These are phyloP conservation scores for Ilex paraguariensis DNA, from an alignment of 305 asterid species.

Conservation along the genomic window DNA sequence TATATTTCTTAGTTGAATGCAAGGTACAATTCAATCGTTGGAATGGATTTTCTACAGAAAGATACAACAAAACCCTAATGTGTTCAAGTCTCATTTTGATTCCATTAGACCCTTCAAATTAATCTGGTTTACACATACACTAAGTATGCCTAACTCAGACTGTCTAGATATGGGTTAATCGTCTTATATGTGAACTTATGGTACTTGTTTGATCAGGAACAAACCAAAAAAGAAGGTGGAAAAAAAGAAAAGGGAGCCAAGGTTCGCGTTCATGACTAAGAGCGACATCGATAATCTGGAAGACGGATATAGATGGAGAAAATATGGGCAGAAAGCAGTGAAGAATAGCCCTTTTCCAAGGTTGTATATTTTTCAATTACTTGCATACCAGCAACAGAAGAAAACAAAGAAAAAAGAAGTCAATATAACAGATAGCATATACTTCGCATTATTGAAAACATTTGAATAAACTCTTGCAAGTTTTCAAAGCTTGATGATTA, in stretches of 20 bases:
- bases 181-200: neutral
- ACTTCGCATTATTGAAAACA: no score
- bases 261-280: constrained; percentile 78
- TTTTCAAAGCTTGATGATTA: no score
- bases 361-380: constrained; percentile 17
- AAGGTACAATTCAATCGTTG: no score
- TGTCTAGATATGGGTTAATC: neutral
- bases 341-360: constrained; percentile 75
- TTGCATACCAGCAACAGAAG: no score
- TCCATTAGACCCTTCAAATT: no score
- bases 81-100: no score
- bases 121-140: neutral
- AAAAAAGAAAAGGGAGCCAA: constrained; percentile 46
- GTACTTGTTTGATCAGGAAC: constrained; percentile 19
- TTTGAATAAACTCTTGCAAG: no score
- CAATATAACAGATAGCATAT: no score
- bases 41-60: no score
- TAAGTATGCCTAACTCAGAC: neutral
- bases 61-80: constrained; percentile 17
- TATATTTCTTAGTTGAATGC: no score
- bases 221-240: constrained; percentile 44
- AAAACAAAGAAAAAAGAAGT: no score
- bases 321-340: constrained; percentile 84
- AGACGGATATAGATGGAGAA: constrained; percentile 20
- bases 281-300: constrained; percentile 73